phyloP scores from a whole-genome alignment of 345 rosid species.

The Tarenaya hassleriana region DNA sequence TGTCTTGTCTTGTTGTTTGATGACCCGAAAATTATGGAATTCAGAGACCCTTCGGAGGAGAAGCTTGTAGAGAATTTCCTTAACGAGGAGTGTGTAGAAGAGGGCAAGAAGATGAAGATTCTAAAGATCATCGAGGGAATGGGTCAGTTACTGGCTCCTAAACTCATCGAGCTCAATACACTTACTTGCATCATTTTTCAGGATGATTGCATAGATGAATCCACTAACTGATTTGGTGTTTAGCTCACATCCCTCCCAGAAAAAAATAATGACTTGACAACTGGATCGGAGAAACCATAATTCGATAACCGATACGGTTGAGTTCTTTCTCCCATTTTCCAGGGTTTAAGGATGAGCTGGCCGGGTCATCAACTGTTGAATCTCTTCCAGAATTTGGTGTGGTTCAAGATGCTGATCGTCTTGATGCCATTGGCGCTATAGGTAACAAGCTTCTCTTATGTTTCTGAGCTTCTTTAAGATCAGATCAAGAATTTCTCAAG shows the following conservation, averaged over 20 bases:
- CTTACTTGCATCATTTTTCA: slow-evolving; percentile 1
- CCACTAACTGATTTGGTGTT: background rate
- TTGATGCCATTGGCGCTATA: slow-evolving; percentile 86
- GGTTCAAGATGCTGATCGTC: slow-evolving; percentile 95
- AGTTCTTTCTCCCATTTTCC: slow-evolving; percentile 18
- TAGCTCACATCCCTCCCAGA: background rate
- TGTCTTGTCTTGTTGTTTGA: background rate
- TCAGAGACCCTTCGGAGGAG: slow-evolving; percentile 61
- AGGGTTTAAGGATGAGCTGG: slow-evolving; percentile 81
- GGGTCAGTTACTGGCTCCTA: slow-evolving; percentile 41
- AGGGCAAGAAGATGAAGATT: slow-evolving; percentile 56
- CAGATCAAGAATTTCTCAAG: background rate
- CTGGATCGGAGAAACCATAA: background rate
- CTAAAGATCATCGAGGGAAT: slow-evolving; percentile 55
- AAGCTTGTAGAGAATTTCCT: slow-evolving; percentile 72
- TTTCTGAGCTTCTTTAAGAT: slow-evolving; percentile 6
- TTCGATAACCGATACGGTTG: slow-evolving; percentile 1
- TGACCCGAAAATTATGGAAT: slow-evolving; percentile 8
- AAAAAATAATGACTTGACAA: too few relatives aligned
- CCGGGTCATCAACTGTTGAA: slow-evolving; percentile 34
- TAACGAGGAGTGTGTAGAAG: slow-evolving; percentile 55
- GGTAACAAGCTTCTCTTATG: slow-evolving; percentile 36
- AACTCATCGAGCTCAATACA: background rate
- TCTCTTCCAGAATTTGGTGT: slow-evolving; percentile 62
- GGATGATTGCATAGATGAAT: background rate